Evolutionary conservation across 495 filamentous ascomycete species (phyloP), one percentile per base, ranked within the genome.

Genomic region (Lophiostoma macrostomum): DNA sequence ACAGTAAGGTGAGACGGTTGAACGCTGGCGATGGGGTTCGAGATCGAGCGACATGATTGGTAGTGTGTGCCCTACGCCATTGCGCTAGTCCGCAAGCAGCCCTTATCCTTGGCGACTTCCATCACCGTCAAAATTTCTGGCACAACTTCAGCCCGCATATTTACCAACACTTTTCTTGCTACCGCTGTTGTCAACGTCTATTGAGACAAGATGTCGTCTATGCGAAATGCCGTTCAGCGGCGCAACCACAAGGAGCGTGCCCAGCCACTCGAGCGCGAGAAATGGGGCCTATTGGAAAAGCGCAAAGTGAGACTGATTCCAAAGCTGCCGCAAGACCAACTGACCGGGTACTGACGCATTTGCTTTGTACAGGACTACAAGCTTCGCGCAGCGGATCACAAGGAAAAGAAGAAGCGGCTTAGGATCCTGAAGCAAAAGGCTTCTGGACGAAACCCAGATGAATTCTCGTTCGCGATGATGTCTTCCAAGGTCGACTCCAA

Each of bases 391-490:
- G 80, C 80, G 67, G 90, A 96, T 75, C 89, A 86, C 80, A 90
- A 88, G 65, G 71, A 71, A 60, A 97, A 98, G 67, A 86, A 94
- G 67, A 73, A 74, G n/a, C 82, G 84, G 24, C 75, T 96, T 35
- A 84, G 86, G 66, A 77, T 80, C 2, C 81, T 98, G 14, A 78
- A 83, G 58, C 76, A 84, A 53, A 96, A 95, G 71, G 91, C 85
- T 19, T 76, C 80, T 49, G 82, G 93, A 34, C 84, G 88, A 56
- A 97, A 98, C 69, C 89, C 91, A 32, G 93, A 98, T 81, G 90
- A 96, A 70, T 98, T 97, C 75, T 83, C 87, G 71, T 96, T 88
- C 65, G 86, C 83, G 20, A 98, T 98, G 93, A 79, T 94, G 69
- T 78, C 73, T 41, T 74, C 67, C 0, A 70, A 77, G 46, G 81